Conservation (phyloP, 352 stramenopile genomes). For the Thraustochytrium sp. region DNA sequence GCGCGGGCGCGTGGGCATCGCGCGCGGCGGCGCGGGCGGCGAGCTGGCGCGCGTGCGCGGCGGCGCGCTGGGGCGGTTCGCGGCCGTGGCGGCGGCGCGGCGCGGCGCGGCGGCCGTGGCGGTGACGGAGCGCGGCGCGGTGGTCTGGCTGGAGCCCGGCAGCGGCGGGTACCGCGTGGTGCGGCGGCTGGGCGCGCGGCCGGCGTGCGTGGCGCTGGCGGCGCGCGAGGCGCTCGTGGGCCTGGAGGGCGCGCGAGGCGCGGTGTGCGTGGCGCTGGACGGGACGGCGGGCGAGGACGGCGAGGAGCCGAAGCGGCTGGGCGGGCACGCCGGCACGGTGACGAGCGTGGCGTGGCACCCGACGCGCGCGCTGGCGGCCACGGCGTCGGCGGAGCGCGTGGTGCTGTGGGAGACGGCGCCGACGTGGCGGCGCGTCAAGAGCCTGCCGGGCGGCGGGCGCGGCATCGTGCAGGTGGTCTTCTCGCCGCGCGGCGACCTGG, state of each 20-base stretch:
- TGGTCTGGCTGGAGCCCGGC: neutral
- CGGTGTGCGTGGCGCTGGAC: neutral
- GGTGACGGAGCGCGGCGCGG: neutral
- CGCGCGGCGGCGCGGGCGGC: neutral
- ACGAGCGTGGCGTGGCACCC: conserved; percentile 17
- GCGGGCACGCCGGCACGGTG: neutral
- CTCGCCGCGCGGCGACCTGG: neutral
- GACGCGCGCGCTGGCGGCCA: neutral
- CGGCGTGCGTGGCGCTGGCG: neutral
- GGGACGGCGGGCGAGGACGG: neutral
- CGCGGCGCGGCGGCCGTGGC: neutral
- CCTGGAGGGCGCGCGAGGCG: neutral
- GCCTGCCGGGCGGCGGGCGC: neutral
- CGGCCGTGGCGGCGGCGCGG: neutral
- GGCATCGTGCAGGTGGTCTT: conserved; percentile 6
- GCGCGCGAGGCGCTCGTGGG: neutral
- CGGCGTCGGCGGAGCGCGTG: conserved; percentile 2
- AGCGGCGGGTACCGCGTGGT: neutral
- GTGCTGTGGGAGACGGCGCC: conserved; percentile 18
- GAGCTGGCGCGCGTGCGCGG: neutral
- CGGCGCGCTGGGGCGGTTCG: neutral
- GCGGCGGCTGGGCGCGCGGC: neutral
- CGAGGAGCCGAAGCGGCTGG: neutral
- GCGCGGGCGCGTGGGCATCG: neutral
- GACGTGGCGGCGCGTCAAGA: conserved; percentile 13